These are phyloP conservation scores for Aspergillus biplanus DNA, from an alignment of 495 filamentous ascomycete genomes.

Conservation along the genomic window DNA sequence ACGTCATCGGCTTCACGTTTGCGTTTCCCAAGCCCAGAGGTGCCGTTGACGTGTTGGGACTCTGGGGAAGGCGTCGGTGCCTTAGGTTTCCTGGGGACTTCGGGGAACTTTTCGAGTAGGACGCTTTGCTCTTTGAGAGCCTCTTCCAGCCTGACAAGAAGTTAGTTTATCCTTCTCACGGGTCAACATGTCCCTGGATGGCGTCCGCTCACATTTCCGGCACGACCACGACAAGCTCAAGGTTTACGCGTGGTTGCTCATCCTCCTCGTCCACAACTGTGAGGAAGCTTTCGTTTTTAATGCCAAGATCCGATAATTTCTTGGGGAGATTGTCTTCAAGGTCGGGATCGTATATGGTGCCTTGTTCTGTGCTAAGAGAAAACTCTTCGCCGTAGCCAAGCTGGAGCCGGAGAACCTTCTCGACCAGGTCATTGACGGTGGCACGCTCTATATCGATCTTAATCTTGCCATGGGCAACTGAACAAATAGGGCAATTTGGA, in stretches of 20 bases:
- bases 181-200: background rate
- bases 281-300: conserved; percentile 72
- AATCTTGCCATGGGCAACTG: conserved; percentile 67
- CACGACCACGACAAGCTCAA: conserved; percentile 63
- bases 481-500: conserved; percentile 79
- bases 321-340: conserved; percentile 83
- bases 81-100: conserved; percentile 58
- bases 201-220: conserved; percentile 40
- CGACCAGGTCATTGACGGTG: conserved; percentile 80
- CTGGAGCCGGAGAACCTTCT: conserved; percentile 66
- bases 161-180: conserved; percentile 14
- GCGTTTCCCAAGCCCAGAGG: conserved; percentile 36
- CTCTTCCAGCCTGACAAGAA: conserved; percentile 28
- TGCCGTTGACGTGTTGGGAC: conserved; percentile 27
- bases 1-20: conserved; percentile 52
- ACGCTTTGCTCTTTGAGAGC: conserved; percentile 48
- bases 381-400: conserved; percentile 87
- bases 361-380: conserved; percentile 70
- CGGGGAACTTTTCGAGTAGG: conserved; percentile 44
- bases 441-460: conserved; percentile 72
- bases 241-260: conserved; percentile 77
- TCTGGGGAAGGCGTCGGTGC: conserved; percentile 16
- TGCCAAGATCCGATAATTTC: conserved; percentile 77
- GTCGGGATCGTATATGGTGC: conserved; percentile 83
- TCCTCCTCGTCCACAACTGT: conserved; percentile 87